phyloP scores from a whole-genome alignment of 306 rosid species.

The Alnus glutinosa region DNA sequence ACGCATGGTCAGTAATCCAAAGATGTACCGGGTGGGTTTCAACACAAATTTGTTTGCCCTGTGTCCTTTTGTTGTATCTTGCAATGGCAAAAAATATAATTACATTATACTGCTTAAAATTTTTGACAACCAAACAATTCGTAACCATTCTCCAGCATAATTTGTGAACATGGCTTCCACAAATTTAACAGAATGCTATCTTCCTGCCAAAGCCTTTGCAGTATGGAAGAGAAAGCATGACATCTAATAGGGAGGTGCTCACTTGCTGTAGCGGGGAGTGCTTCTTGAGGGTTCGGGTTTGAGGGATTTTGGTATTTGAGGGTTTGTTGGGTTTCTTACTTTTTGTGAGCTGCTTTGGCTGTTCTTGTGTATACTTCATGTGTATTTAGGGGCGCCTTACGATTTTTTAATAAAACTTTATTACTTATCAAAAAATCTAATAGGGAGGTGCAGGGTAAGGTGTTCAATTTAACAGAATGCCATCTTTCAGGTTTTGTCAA shows the following conservation, averaged over 20 bases:
- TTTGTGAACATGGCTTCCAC: not conserved
- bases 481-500: not conserved
- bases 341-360: too few species aligned
- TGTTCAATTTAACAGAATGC: too few species aligned
- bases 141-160: not conserved
- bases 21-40: not conserved
- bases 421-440: not conserved
- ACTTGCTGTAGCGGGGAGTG: too few species aligned
- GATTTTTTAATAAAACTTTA: too few species aligned
- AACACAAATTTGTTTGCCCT: not conserved
- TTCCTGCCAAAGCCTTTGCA: not conserved
- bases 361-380: too few species aligned
- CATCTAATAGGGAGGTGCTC: not conserved
- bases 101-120: too few species aligned
- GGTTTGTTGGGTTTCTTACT: too few species aligned
- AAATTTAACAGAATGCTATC: not conserved
- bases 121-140: not conserved
- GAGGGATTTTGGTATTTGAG: too few species aligned
- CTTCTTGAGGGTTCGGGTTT: too few species aligned
- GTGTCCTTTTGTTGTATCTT: not conserved
- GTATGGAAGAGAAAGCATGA: not conserved
- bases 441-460: not conserved
- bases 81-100: not conserved
- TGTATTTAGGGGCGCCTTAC: too few species aligned
- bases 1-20: not conserved